Evolutionary conservation across 106 monocot genomes (phyloP).

Genomic region (Dioscorea dumetorum): DNA sequence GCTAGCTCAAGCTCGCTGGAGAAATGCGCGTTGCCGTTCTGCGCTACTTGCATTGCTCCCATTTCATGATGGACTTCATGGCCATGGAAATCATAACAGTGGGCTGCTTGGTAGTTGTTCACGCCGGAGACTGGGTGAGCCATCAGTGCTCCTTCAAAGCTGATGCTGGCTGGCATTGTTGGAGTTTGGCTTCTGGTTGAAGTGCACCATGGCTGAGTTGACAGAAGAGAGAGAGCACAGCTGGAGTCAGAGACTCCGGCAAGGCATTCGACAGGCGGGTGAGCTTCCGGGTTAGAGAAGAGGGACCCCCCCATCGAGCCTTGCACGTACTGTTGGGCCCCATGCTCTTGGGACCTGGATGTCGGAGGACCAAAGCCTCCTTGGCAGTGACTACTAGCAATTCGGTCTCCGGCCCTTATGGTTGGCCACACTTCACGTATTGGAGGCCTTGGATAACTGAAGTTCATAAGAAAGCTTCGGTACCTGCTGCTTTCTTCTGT

Average conservation of each 20-base stretch:
- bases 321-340: conserved; percentile 16
- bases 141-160: conserved; percentile 16
- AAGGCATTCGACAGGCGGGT: conserved; percentile 29
- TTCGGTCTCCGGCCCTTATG: conserved; percentile 11
- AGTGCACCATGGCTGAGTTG: conserved; percentile 64
- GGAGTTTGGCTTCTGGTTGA: conserved; percentile 21
- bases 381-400: conserved; percentile 6
- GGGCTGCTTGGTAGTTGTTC: conserved; percentile 4
- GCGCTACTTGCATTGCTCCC: conserved; percentile 16
- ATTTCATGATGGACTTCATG: conserved; percentile 32
- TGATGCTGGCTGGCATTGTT: background rate
- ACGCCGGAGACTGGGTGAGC: conserved; percentile 12
- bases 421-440: conserved; percentile 37
- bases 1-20: conserved; percentile 88
- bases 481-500: conserved; percentile 31
- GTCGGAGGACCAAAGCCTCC: background rate
- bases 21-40: conserved; percentile 28
- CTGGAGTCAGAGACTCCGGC: conserved; percentile 56
- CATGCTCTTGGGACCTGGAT: background rate
- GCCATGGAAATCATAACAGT: conserved; percentile 33
- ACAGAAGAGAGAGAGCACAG: conserved; percentile 99
- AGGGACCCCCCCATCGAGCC: background rate
- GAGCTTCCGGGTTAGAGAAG: conserved; percentile 19
- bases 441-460: conserved; percentile 30
- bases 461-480: conserved; percentile 53